A percentile compares a stretch with the other conserved stretches of the same genome.
phyloP scores from a whole-genome alignment of 2,329 filamentous ascomycete genomes.

The Aspergillus sp. region DNA sequence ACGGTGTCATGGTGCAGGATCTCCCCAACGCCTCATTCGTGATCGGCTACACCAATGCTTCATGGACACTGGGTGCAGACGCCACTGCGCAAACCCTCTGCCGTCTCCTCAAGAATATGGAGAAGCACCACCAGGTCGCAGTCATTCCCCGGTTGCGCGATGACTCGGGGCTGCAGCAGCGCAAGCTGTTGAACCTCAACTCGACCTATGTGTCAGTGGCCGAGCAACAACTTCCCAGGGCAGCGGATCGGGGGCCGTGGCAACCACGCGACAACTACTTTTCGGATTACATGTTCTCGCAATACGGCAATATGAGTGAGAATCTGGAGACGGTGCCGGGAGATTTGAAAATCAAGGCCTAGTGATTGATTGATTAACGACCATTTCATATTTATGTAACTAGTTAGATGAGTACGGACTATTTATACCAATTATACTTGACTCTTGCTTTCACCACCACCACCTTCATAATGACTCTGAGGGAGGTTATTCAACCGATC shows the following conservation, averaged over 20 bases:
- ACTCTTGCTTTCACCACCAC: not conserved
- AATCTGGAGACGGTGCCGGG: slow-evolving; percentile 25
- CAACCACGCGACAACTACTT: slow-evolving; percentile 33
- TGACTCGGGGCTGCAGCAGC: slow-evolving; percentile 16
- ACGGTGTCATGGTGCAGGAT: slow-evolving; percentile 41
- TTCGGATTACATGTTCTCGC: slow-evolving; percentile 35
- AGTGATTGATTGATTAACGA: not conserved
- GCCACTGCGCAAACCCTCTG: slow-evolving; percentile 36
- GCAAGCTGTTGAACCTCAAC: slow-evolving; percentile 31
- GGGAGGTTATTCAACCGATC: slow-evolving; percentile 57
- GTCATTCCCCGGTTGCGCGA: slow-evolving; percentile 23
- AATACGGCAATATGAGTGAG: slow-evolving; percentile 29
- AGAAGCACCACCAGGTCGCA: slow-evolving; percentile 18
- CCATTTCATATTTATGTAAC: not conserved
- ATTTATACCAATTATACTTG: not conserved
- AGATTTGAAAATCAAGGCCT: not conserved
- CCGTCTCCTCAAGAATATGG: slow-evolving; percentile 31
- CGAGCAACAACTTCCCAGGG: slow-evolving; percentile 29
- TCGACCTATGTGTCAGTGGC: slow-evolving; percentile 39
- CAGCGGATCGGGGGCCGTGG: slow-evolving; percentile 38
- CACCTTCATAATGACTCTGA: slow-evolving; percentile 13
- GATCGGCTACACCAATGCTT: slow-evolving; percentile 41
- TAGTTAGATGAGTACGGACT: not conserved
- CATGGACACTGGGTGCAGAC: slow-evolving; percentile 43
- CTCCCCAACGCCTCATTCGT: slow-evolving; percentile 38